Conservation (phyloP, 225 moss, liverwort and hornwort species). For the Marchantia polymorpha region DNA sequence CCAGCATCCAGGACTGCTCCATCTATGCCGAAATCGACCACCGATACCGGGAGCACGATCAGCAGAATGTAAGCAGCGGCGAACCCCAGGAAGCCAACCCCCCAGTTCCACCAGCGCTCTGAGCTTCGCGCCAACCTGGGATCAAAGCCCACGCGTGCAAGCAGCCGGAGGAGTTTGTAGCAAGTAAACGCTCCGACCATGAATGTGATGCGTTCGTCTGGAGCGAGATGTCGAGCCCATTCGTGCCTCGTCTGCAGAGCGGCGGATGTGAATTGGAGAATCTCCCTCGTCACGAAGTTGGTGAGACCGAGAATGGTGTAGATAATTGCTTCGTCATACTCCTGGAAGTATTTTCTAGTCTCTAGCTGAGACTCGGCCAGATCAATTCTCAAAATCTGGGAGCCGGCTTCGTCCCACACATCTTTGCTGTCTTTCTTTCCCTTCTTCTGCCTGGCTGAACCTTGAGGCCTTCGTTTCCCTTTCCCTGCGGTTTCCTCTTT, state of each 20-base stretch:
- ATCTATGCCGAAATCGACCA: constrained; percentile 40
- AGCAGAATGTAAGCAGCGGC: constrained; percentile 14
- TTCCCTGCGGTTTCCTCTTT: constrained; percentile 22
- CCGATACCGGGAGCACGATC: constrained; percentile 9
- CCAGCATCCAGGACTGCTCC: constrained; percentile 22
- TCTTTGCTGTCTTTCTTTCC: constrained; percentile 26
- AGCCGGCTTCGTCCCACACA: constrained; percentile 29
- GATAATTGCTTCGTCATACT: constrained; percentile 36
- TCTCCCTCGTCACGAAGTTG: constrained; percentile 27
- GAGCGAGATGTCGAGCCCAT: constrained; percentile 25
- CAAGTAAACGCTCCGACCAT: constrained; percentile 27
- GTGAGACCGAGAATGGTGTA: constrained; percentile 32
- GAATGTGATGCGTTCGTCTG: constrained; percentile 36
- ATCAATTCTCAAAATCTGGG: constrained; percentile 32
- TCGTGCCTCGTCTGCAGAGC: constrained; percentile 5
- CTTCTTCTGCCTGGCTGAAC: background rate
- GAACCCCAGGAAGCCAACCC: constrained; percentile 25
- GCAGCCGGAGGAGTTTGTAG: constrained; percentile 28
- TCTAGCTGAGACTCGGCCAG: constrained; percentile 32
- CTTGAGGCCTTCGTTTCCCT: constrained; percentile 14
- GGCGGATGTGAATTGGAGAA: constrained; percentile 16
- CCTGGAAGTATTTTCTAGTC: constrained; percentile 34
- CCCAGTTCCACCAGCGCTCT: constrained; percentile 26
- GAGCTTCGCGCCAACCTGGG: constrained; percentile 22
- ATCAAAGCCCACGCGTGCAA: constrained; percentile 32